Base-by-base conservation (phyloP, 83 land plant species). In the Diphasiastrum complanatum region DNA sequence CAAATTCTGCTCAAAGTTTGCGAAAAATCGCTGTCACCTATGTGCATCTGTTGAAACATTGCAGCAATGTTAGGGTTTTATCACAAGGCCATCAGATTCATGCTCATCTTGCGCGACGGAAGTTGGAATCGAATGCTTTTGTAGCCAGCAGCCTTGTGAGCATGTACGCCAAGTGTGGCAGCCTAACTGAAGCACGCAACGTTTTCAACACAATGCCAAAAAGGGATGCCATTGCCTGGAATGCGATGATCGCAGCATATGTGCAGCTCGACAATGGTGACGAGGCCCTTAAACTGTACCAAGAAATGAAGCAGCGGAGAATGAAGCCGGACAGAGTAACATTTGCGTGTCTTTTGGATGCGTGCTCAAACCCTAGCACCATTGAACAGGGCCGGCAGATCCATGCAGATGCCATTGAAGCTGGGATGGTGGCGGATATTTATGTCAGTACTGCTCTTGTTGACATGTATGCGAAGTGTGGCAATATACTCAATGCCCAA, bases 81-180 rank as follows among this genome's bases (percentile, higher is more conserved):
- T 8, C 8, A 8, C 8, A 38, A 38, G 43, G 43, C 14, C 43
- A 14, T 38, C 12, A 40, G 31, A 4, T 60, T 5, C 51, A 60
- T 60, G 5, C 49, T 23, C 2, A 2, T 16, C 37, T 60, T 11
- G n/a, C 2, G 2, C 24, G 5, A n/a, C 19, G 24, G 3, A 28
- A 28, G 14, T 40, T 40, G 12, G 50, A 40, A 5, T 14, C 30
- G 23, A 2, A 60, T n/a, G 5, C 49, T 19, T 19, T 19, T 2
- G 26, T 60, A 8, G 63, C 23, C 11, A 60, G 22, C 26, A 6
- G n/a, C 2, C n/a, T 60, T 2, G 28, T 60, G 33, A 47, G 31
- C 5, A 60, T 60, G 63, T 38, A 37, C 41, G 26, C 49, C 3
- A 40, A 43, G 46, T 60, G 63, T 41, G 52, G 63, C 52, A 10